phyloP scores from a whole-genome alignment of 1,284 basidiomycete genomes.

The Puccinia hordei region DNA sequence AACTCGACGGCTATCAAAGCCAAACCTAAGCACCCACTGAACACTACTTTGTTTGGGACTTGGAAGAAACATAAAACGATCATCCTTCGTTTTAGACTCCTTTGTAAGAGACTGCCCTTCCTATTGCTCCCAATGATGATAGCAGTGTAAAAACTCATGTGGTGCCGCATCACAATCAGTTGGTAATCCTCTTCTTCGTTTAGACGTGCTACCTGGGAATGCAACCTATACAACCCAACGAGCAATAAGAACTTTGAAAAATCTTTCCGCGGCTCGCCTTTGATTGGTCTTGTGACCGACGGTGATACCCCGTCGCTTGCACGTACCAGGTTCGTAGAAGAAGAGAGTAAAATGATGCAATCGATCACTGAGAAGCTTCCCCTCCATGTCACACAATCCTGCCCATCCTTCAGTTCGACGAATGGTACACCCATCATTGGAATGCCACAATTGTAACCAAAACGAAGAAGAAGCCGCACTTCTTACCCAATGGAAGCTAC shows the following conservation, averaged over 20 bases:
- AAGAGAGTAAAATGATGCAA: too few relatives aligned
- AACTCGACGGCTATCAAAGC: not conserved
- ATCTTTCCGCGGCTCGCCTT: not conserved
- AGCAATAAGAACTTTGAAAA: not conserved
- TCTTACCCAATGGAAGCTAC: conserved; percentile 12
- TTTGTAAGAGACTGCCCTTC: not conserved
- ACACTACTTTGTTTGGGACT: not conserved
- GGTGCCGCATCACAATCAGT: not conserved
- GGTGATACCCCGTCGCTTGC: not conserved
- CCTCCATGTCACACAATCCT: not conserved
- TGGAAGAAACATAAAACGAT: not conserved
- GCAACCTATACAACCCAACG: not conserved
- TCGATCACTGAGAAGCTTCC: not conserved
- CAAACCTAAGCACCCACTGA: not conserved
- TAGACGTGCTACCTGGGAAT: not conserved
- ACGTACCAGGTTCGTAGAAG: not conserved
- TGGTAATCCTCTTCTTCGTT: not conserved
- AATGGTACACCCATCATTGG: not conserved
- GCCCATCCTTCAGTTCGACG: not conserved
- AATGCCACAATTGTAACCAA: conserved; percentile 2
- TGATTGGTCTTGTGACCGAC: not conserved
- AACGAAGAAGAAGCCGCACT: not conserved
- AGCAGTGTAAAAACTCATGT: not conserved
- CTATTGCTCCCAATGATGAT: too few relatives aligned
- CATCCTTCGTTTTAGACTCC: not conserved